Conservation (phyloP, 2,329 filamentous ascomycete species). For the Emergomyces africanus region DNA sequence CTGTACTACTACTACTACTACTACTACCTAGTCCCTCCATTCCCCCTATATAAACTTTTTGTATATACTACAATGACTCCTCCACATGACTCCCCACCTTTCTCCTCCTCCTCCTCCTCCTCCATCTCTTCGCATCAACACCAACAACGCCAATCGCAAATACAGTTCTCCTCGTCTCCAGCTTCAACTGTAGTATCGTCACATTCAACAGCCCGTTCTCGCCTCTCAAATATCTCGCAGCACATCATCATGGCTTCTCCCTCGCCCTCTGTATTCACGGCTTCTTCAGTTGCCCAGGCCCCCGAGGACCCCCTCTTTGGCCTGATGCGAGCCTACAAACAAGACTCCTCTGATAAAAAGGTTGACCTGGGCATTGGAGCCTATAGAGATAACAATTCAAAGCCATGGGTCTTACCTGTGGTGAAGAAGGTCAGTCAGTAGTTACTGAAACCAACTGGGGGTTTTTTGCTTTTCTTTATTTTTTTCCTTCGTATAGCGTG, state of each 20-base stretch:
- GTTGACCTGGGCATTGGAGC: constrained; percentile 92
- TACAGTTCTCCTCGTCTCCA: not conserved
- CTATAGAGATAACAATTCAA: constrained; percentile 88
- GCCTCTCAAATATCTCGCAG: constrained; percentile 9
- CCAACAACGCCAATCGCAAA: not conserved
- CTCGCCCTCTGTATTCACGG: constrained; percentile 55
- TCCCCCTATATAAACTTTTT: too few relatives aligned
- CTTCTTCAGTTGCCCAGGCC: constrained; percentile 69
- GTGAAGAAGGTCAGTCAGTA: constrained; percentile 80
- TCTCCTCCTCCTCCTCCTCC: not conserved
- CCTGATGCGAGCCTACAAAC: constrained; percentile 74
- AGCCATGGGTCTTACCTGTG: constrained; percentile 93
- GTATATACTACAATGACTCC: not conserved
- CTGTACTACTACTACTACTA: too few relatives aligned
- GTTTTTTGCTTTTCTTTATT: too few relatives aligned
- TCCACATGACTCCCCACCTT: not conserved
- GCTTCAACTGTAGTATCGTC: not conserved
- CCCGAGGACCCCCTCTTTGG: constrained; percentile 94
- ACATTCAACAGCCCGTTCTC: constrained; percentile 6
- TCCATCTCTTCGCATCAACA: too few relatives aligned
- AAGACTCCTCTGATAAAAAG: constrained; percentile 64
- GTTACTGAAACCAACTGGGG: not conserved
- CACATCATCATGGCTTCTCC: constrained; percentile 9
- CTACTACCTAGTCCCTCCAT: too few relatives aligned
- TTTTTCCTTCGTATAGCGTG: too few relatives aligned